Conservation (phyloP, 805 yeast species). For the Candida caryicola region DNA sequence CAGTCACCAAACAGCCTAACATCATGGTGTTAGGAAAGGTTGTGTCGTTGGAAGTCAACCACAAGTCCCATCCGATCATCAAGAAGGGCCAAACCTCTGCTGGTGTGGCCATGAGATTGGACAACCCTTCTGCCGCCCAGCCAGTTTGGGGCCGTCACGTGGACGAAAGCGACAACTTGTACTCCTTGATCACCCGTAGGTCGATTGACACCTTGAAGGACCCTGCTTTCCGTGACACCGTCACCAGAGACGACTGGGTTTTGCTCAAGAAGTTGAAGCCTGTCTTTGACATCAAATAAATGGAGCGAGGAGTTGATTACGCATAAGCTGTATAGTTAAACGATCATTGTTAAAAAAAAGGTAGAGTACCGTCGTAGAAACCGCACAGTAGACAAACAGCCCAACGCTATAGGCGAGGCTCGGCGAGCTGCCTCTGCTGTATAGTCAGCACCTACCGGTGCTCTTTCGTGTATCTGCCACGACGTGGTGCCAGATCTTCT, state of each 20-base stretch:
- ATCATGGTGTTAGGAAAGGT: constrained; percentile 83
- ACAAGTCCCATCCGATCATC: constrained; percentile 72
- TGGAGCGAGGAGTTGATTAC: neutral
- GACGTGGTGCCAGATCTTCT: no score
- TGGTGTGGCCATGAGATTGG: constrained; percentile 98
- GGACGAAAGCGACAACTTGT: constrained; percentile 85
- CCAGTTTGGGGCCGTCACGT: constrained; percentile 99
- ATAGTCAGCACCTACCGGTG: no score
- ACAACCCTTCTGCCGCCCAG: constrained; percentile 85
- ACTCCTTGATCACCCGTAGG: constrained; percentile 85
- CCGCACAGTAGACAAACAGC: no score
- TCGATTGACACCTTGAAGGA: constrained; percentile 97
- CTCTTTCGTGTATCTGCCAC: no score
- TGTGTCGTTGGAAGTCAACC: constrained; percentile 92
- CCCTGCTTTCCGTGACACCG: constrained; percentile 94
- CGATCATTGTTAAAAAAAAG: neutral
- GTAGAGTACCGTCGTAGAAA: no score
- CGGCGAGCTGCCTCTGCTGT: no score
- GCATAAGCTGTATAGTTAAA: neutral
- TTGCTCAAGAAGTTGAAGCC: constrained; percentile 85
- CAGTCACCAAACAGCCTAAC: constrained; percentile 71
- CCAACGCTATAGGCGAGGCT: no score
- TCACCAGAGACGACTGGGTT: constrained; percentile 94
- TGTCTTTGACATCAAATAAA: constrained; percentile 74
- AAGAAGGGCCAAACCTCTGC: constrained; percentile 95